Percentiles rank a stretch among this genome's conserved stretches.
phyloP scores from a whole-genome alignment of 2,329 filamentous ascomycete genomes.

The Cordyceps cicadae region DNA sequence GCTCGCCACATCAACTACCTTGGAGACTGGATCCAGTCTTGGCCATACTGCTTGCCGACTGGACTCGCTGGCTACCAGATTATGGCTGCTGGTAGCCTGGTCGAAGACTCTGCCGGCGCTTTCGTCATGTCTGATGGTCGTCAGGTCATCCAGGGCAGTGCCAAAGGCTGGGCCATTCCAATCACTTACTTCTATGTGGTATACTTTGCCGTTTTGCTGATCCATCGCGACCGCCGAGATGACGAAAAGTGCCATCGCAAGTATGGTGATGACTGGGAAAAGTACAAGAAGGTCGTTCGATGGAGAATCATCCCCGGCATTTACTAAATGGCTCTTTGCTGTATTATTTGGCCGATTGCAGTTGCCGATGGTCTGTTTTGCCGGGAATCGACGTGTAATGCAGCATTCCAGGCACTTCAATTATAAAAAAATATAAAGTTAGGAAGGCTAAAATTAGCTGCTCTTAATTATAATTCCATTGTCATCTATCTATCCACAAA shows the following conservation, averaged over 20 bases:
- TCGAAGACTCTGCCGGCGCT: slow-evolving; percentile 43
- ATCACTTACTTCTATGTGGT: slow-evolving; percentile 92
- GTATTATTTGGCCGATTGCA: background rate
- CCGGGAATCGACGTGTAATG: background rate
- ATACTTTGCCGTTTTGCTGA: slow-evolving; percentile 79
- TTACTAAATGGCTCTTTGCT: slow-evolving; percentile 45
- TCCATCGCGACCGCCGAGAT: slow-evolving; percentile 80
- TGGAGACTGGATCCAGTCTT: slow-evolving; percentile 90
- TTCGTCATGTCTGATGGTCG: slow-evolving; percentile 51
- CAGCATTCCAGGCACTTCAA: too few relatives aligned
- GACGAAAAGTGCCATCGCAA: slow-evolving; percentile 87
- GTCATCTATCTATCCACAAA: too few relatives aligned
- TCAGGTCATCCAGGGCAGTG: slow-evolving; percentile 61
- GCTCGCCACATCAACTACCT: slow-evolving; percentile 94
- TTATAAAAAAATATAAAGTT: too few relatives aligned
- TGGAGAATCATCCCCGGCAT: slow-evolving; percentile 79
- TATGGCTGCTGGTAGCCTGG: slow-evolving; percentile 43
- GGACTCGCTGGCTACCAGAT: slow-evolving; percentile 76
- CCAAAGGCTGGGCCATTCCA: slow-evolving; percentile 74
- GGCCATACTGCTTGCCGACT: slow-evolving; percentile 83
- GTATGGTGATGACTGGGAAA: slow-evolving; percentile 87
- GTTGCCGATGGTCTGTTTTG: background rate
- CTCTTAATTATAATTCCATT: too few relatives aligned
- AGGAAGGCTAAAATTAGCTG: too few relatives aligned
- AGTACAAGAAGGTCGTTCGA: slow-evolving; percentile 74